Conservation (phyloP, 495 filamentous ascomycete genomes). For the Penicillium robsamsonii region DNA sequence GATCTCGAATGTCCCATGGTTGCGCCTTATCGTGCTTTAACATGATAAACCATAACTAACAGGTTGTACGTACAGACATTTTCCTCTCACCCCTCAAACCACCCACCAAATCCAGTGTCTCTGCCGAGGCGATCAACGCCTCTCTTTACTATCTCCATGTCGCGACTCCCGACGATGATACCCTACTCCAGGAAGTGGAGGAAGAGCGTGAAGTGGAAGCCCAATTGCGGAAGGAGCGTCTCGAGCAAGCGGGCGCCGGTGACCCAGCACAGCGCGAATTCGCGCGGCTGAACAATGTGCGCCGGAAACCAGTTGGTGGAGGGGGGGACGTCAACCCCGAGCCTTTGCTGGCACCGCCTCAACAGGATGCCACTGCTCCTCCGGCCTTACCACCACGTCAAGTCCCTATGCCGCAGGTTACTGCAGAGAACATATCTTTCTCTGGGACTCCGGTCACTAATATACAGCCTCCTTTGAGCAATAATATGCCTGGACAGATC, state of each 20-base stretch:
- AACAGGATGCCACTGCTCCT: slow-evolving; percentile 11
- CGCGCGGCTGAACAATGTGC: slow-evolving; percentile 41
- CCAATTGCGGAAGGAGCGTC: slow-evolving; percentile 43
- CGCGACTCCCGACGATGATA: slow-evolving; percentile 59
- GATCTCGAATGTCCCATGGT: background rate
- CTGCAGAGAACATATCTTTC: slow-evolving; percentile 27
- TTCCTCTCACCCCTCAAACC: slow-evolving; percentile 93
- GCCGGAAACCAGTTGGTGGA: slow-evolving; percentile 42
- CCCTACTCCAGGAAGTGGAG: slow-evolving; percentile 47
- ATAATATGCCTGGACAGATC: background rate
- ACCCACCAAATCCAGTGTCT: slow-evolving; percentile 74
- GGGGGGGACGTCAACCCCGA: slow-evolving; percentile 11
- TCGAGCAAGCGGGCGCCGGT: slow-evolving; percentile 26
- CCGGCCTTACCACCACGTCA: slow-evolving; percentile 21
- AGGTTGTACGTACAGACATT: slow-evolving; percentile 59
- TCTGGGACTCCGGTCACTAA: slow-evolving; percentile 18
- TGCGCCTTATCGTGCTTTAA: slow-evolving; percentile 7
- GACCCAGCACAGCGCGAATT: slow-evolving; percentile 30
- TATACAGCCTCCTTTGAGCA: background rate
- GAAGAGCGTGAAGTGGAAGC: slow-evolving; percentile 43
- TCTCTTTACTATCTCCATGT: slow-evolving; percentile 91
- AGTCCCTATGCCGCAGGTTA: slow-evolving; percentile 18
- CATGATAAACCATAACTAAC: slow-evolving; percentile 21
- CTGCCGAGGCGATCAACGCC: slow-evolving; percentile 78
- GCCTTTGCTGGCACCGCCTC: slow-evolving; percentile 16